phyloP scores from a whole-genome alignment of 495 filamentous ascomycete species.

The Podospora fimiseda region DNA sequence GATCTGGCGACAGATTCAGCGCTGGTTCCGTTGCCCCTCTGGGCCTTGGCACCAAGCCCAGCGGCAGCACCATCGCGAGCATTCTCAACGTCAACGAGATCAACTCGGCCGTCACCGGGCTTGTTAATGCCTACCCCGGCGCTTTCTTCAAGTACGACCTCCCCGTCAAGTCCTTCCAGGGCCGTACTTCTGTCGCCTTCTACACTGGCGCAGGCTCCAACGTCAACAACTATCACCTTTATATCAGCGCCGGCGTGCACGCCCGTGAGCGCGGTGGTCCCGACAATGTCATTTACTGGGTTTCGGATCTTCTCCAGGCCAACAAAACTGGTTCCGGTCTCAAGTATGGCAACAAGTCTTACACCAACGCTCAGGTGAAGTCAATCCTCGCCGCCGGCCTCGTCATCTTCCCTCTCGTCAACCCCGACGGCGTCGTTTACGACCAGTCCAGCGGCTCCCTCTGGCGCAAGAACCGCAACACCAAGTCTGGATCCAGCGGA shows the following conservation, averaged over 20 bases:
- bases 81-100: slow-evolving; percentile 32
- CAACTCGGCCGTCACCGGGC: slow-evolving; percentile 23
- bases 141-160: slow-evolving; percentile 23
- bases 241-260: slow-evolving; percentile 18
- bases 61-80: slow-evolving; percentile 15
- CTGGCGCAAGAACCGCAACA: slow-evolving; percentile 41
- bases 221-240: slow-evolving; percentile 27
- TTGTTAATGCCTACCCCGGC: slow-evolving; percentile 26
- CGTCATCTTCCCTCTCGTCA: slow-evolving; percentile 33
- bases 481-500: slow-evolving; percentile 10
- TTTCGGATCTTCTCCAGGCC: slow-evolving; percentile 16
- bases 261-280: slow-evolving; percentile 18
- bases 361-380: slow-evolving; percentile 34
- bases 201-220: slow-evolving; percentile 24
- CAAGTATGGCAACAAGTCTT: slow-evolving; percentile 33
- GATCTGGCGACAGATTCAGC: background rate
- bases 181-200: slow-evolving; percentile 1
- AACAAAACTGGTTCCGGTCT: slow-evolving; percentile 30
- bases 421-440: slow-evolving; percentile 36
- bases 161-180: slow-evolving; percentile 19
- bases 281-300: slow-evolving; percentile 13
- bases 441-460: slow-evolving; percentile 29
- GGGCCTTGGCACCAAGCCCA: slow-evolving; percentile 1
- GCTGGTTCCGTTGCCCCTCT: background rate
- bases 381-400: slow-evolving; percentile 30